phyloP scores from a whole-genome alignment of 495 filamentous ascomycete species.

The Jackrogersella multiformis region DNA sequence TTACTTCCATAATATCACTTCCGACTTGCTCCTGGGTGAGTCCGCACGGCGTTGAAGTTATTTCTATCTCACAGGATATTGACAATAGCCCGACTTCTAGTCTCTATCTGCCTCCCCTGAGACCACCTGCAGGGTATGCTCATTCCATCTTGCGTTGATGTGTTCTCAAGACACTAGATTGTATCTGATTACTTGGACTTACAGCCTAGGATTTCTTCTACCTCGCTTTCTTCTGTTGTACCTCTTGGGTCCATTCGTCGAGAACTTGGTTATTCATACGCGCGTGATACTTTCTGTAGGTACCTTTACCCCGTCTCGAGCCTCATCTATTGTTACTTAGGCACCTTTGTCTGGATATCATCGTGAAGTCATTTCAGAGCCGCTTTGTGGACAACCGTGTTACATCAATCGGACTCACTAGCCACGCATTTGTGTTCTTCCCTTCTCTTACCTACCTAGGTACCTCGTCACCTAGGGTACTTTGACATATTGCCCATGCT shows the following conservation, averaged over 20 bases:
- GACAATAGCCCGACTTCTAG: not conserved
- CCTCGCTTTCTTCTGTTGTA: not conserved
- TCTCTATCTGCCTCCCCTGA: not conserved
- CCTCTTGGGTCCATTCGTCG: not conserved
- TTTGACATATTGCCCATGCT: too few relatives aligned
- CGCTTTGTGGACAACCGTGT: not conserved
- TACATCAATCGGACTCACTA: not conserved
- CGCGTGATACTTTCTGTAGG: slow-evolving; percentile 9
- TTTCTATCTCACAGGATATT: not conserved
- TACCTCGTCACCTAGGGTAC: too few relatives aligned
- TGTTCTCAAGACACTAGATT: not conserved
- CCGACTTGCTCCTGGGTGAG: slow-evolving; percentile 4
- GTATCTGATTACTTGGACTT: slow-evolving; percentile 4
- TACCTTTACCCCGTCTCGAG: not conserved
- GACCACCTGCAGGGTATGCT: slow-evolving; percentile 3
- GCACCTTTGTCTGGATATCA: not conserved
- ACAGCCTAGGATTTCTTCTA: not conserved
- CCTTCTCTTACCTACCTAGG: too few relatives aligned
- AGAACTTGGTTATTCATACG: not conserved
- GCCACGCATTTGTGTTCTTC: not conserved
- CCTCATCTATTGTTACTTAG: not conserved
- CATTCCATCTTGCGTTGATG: not conserved
- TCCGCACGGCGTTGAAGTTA: not conserved
- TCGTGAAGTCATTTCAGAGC: not conserved
- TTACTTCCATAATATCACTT: not conserved